Base-by-base conservation (phyloP, 805 yeast genomes). In the Torulaspora indica region DNA sequence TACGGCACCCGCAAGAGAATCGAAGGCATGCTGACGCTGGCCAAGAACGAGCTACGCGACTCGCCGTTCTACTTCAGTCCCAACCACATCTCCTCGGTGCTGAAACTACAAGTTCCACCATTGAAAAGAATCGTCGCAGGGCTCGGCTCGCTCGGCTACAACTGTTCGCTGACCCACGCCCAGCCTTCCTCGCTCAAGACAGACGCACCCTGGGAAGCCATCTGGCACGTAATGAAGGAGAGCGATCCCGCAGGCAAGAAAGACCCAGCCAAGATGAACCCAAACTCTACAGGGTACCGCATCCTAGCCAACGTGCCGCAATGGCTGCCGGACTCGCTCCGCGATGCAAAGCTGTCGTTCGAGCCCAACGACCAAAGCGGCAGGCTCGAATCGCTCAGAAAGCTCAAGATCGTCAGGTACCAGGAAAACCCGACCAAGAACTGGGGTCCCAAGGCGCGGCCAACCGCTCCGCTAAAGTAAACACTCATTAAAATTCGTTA, bases 391-490 rank as follows among this genome's bases (percentile, higher is more conserved):
- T 70, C 66, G 43, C 69, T 87, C 42, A 75, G 96, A 57, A 81
- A 77, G 51, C 74, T 87, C 46, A 88, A 88, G 66, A 78, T 91
- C 60, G 88, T 88, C 10, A 74, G 96, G 56, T 91, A 76, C 66
- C 98, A 90, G 62, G 89, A 81, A 59, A 91, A 90, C 59, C 99
- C 99, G 12, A 77, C 88, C 1, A 86, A 85, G 61, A 82, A 86
- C 62, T 93, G 99, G 99, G 99, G 99, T 1, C 99, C 98, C 29
- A 87, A 85, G 68, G 79, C 96, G 3, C 80, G 84, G 58, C 95
- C 95, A 24, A 40, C 25, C 32, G 28, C 38, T 18, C 22, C 42
- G n/a, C n/a, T n/a, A n/a, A 37, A 29, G 32, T 45, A 38, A 20
- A 13, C 17, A 28, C 12, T 29, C 31, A 10, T 28, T 12, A 24